These are phyloP conservation scores for Nannizziopsis barbatae DNA, from an alignment of 2,329 filamentous ascomycete genomes.

Conservation along the genomic window DNA sequence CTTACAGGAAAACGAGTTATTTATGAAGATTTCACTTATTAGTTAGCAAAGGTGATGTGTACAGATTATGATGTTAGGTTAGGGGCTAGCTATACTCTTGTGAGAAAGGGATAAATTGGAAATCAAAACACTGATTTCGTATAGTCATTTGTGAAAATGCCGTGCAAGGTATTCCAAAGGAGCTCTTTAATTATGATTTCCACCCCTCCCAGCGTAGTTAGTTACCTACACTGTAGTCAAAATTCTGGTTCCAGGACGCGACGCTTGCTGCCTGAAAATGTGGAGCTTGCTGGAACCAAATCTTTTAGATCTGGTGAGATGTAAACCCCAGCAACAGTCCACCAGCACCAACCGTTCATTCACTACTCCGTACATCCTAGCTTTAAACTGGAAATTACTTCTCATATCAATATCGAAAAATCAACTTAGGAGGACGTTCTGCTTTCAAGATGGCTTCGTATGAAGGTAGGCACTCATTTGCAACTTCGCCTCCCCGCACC, in stretches of 20 bases:
- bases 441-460: constrained; percentile 31
- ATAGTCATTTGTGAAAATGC: no score
- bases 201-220: no score
- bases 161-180: neutral
- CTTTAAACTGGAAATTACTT: neutral
- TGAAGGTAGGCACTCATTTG: constrained; percentile 24
- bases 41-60: constrained; percentile 12
- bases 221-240: no score
- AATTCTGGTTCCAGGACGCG: no score
- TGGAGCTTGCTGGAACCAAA: no score
- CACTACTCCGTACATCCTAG: neutral
- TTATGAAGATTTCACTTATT: constrained; percentile 54
- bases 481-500: neutral
- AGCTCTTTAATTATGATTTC: neutral
- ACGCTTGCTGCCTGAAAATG: no score
- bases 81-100: no score
- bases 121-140: no score
- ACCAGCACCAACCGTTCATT: neutral
- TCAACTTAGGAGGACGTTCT: neutral
- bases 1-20: constrained; percentile 44
- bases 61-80: neutral
- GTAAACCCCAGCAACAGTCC: neutral
- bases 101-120: no score
- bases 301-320: no score
- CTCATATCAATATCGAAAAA: no score